These are phyloP conservation scores for Dendrobium nobile DNA, from an alignment of 106 monocot species.

Conservation along the genomic window DNA sequence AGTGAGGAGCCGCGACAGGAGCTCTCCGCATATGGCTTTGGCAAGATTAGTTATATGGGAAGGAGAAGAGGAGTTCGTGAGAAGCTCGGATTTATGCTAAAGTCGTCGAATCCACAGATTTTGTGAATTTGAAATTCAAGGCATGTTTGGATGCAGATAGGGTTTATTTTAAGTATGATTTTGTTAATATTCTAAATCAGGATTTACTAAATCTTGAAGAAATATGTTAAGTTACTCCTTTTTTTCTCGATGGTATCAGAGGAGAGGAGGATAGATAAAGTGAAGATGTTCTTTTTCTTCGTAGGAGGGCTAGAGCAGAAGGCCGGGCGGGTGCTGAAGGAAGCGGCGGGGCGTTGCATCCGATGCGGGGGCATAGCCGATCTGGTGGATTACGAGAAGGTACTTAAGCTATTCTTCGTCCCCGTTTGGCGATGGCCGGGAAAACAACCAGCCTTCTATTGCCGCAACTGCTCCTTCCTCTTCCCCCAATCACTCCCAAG, in stretches of 20 bases:
- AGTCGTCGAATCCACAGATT: no score
- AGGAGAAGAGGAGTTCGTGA: no score
- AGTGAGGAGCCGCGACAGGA: no score
- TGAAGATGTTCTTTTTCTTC: slow-evolving; percentile 59
- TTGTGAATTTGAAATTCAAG: no score
- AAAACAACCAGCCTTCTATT: slow-evolving; percentile 22
- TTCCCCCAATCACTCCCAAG: slow-evolving; percentile 26
- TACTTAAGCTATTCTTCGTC: slow-evolving; percentile 65
- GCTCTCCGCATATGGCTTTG: no score
- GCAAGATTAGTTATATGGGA: no score
- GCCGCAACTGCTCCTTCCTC: slow-evolving; percentile 35
- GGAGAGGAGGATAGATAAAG: not conserved
- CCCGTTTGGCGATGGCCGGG: slow-evolving; percentile 53
- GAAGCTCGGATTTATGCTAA: no score
- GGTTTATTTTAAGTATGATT: no score
- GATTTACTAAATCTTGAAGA: no score
- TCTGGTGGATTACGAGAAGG: slow-evolving; percentile 52
- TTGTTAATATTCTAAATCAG: no score
- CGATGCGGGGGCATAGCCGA: slow-evolving; percentile 45
- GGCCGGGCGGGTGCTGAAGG: slow-evolving; percentile 29
- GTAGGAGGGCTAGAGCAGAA: slow-evolving; percentile 55
- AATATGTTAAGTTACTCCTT: no score
- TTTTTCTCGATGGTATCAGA: not conserved
- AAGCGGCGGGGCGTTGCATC: slow-evolving; percentile 40
- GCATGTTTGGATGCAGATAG: no score